Percentiles rank a stretch among this genome's conserved stretches.
phyloP scores from a whole-genome alignment of 768 basidiomycete species.

The Hemileccinum impolitum region DNA sequence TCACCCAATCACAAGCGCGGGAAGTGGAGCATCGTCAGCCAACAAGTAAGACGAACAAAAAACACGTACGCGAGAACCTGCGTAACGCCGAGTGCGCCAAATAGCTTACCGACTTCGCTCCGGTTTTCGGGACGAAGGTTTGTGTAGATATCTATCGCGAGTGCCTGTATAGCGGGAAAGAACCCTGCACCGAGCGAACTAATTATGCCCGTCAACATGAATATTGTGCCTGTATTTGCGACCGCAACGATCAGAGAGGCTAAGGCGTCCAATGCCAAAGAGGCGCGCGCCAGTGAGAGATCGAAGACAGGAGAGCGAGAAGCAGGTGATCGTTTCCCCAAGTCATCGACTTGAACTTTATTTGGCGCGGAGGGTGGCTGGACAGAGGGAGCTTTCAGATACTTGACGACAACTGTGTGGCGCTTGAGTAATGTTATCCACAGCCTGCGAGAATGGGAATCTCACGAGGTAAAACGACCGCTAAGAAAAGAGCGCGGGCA shows the following conservation, averaged over 20 bases:
- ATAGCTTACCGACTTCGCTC: constrained; percentile 67
- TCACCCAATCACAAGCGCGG: neutral
- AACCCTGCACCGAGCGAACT: constrained; percentile 62
- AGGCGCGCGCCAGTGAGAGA: constrained; percentile 61
- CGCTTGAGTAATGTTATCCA: neutral
- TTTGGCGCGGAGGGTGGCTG: constrained; percentile 11
- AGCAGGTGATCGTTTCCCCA: neutral
- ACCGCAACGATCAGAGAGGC: constrained; percentile 50
- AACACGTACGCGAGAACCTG: constrained; percentile 57
- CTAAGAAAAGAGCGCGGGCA: constrained; percentile 52
- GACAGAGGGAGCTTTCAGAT: constrained; percentile 42
- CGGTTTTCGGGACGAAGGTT: constrained; percentile 40
- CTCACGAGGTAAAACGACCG: constrained; percentile 60
- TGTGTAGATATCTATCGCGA: constrained; percentile 65
- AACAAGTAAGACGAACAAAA: neutral
- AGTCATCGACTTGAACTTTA: constrained; percentile 13
- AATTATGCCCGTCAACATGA: constrained; percentile 47
- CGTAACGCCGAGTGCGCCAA: constrained; percentile 76
- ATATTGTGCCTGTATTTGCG: constrained; percentile 45
- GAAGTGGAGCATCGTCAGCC: neutral
- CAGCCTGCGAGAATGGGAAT: neutral
- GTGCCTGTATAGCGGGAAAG: constrained; percentile 63
- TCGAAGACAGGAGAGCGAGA: constrained; percentile 56
- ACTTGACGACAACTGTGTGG: constrained; percentile 50
- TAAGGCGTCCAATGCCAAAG: constrained; percentile 53